Conservation (phyloP, 2,329 filamentous ascomycete genomes). For the Penicillium griseofulvum region DNA sequence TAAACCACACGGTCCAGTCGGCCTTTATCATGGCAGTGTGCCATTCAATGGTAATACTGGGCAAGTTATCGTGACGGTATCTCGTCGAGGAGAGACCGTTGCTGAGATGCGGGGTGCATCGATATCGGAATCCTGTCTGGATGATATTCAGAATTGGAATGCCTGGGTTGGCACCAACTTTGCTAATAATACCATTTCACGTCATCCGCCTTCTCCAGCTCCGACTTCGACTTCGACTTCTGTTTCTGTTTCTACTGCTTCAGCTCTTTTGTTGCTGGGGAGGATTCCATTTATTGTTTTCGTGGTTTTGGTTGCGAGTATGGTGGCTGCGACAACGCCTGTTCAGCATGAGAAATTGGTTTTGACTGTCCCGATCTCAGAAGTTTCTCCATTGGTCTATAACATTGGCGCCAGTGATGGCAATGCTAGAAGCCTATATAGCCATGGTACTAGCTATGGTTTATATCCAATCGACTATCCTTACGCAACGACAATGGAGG, state of each 20-base stretch:
- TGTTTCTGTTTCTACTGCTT: neutral
- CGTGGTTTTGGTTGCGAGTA: constrained; percentile 5
- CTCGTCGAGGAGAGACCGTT: neutral
- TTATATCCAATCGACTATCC: neutral
- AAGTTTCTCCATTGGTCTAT: neutral
- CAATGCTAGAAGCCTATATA: neutral
- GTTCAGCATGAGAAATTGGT: neutral
- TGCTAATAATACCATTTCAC: neutral
- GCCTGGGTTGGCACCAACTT: constrained; percentile 8
- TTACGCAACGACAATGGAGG: neutral
- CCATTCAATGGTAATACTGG: constrained; percentile 6
- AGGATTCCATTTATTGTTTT: constrained; percentile 2
- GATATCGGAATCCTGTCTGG: neutral
- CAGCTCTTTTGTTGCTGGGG: neutral
- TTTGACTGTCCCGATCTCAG: neutral
- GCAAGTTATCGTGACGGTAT: constrained; percentile 1
- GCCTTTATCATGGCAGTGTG: constrained; percentile 7
- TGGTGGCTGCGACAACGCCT: constrained; percentile 1
- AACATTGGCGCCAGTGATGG: too few species aligned
- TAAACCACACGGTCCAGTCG: neutral
- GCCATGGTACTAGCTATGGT: neutral
- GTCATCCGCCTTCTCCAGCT: neutral
- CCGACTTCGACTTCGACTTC: neutral
- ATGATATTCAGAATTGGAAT: constrained; percentile 7
- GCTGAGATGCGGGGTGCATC: constrained; percentile 6